phyloP scores from a whole-genome alignment of 805 yeast genomes.

The Torulaspora indica region DNA sequence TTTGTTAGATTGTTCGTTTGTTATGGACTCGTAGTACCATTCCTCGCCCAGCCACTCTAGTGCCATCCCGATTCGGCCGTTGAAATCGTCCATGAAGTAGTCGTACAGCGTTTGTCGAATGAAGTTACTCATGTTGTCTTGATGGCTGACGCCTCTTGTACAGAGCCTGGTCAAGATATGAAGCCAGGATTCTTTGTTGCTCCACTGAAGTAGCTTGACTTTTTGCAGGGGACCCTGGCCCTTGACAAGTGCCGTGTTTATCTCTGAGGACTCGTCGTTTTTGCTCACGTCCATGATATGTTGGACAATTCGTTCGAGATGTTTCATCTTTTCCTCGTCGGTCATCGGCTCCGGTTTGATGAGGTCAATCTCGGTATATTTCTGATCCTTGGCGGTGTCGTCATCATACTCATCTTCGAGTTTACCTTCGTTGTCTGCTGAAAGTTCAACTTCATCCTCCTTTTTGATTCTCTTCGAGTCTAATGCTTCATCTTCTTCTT shows the following conservation, averaged over 20 bases:
- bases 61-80: constrained; percentile 63
- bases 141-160: constrained; percentile 63
- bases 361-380: constrained; percentile 12
- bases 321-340: constrained; percentile 51
- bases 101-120: constrained; percentile 68
- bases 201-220: constrained; percentile 45
- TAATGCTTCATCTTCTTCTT: constrained; percentile 13
- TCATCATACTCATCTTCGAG: constrained; percentile 34
- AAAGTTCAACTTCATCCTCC: constrained; percentile 18
- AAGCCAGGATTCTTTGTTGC: constrained; percentile 70
- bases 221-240: constrained; percentile 25
- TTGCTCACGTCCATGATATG: constrained; percentile 17
- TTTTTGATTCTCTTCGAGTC: constrained; percentile 16
- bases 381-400: constrained; percentile 22
- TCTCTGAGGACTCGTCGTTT: constrained; percentile 19
- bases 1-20: neutral
- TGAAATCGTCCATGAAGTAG: constrained; percentile 69
- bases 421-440: constrained; percentile 33
- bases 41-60: constrained; percentile 95
- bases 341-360: constrained; percentile 47
- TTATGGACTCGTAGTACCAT: constrained; percentile 60
- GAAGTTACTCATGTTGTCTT: constrained; percentile 48
- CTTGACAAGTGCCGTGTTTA: constrained; percentile 15
- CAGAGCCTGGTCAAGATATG: constrained; percentile 69
- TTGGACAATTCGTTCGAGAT: constrained; percentile 52